Evolutionary conservation across 192 early-diverging fungal species (phyloP), one percentile per base, ranked within the genome.

Genomic region (Backusella parvicylindrica): DNA sequence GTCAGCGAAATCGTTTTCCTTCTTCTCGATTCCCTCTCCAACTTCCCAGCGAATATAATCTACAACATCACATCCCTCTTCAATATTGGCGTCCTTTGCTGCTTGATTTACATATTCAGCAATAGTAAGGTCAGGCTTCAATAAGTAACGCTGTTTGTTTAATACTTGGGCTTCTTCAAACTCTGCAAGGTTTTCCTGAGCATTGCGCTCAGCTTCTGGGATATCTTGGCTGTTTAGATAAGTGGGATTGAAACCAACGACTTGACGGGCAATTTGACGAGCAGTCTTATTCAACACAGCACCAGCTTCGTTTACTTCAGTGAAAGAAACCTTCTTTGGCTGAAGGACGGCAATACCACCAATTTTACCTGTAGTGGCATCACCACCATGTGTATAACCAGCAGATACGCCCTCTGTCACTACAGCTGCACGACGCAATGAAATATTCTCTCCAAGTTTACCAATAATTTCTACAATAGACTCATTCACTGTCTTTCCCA

Each of bases 391-490:
- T 26, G 91, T 89, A 71, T 95, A 96, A 0, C 85, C 87, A 70
- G 89, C 84, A 18, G 49, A 85, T 8, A 71, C 56, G 32, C 72
- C 73, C 9, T 66, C 71, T 74, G 74, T 68, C 11, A 87, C 84
- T 16, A 88, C 75, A 4, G 86, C 81, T 11, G 86, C 91, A 8
- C 93, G 87, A 35, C 95, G 92, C 49, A 98, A 77, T 21, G 86
- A 86, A 66, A 97, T 93, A 66, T 98, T 98, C 75, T 98, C 97
- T 12, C 95, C 95, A 43, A 97, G 82, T 72, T 93, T 94, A 21
- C 92, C 95, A 78, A 98, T 93, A 15, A 86, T 82, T 75, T 93
- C 91, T 1, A 89, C 86, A 70, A 95, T 88, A 5, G 86, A 80
- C 65, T 93, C 89, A 64, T 86, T 81, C 63, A 92, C 85, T 7